Base-by-base conservation (phyloP, 139 green algal species). In the Chlorella sp. region DNA sequence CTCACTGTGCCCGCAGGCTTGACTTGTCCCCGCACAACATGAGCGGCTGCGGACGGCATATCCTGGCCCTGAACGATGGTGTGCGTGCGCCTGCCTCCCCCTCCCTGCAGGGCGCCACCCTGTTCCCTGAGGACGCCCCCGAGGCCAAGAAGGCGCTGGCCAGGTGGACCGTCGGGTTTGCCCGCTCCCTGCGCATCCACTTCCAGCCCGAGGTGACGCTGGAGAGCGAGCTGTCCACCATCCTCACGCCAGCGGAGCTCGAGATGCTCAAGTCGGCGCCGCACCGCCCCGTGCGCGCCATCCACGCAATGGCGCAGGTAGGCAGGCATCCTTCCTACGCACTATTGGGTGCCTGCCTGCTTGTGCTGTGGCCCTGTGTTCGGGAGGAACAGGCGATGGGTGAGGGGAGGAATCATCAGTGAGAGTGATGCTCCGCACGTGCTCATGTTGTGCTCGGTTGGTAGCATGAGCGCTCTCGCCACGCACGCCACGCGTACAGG, bases 121-220 rank as follows among this genome's bases (percentile, higher is more conserved):
- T 82, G 70, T 75, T 81, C 65, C 80, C 82, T 23, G 69, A 76
- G 10, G 68, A 82, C 35, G 69, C 77, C 36, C 35, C 68, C 20
- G 78, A 77, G 60, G 49, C 68, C 65, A 81, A 81, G 70, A 70
- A 75, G 70, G 75, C 77, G 30, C 72, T 86, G 49, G 80, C 67
- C 1, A 70, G 80, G 31, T 87, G 81, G 81, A 76, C 62, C 3
- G 72, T 87, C 17, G 77, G 73, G 0, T 84, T 79, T 50, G 63
- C 77, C 0, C 74, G 73, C n/a, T 35, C 64, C 2, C 72, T 87
- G 74, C 71, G 71, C 27, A 67, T 74, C 14, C 82, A 87, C 73
- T 75, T 84, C 67, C 77, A 85, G 79, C 71, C 74, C 4, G 79
- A 81, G 72, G 74, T 75, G 42, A 72, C 50, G 6, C 31, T 82